A percentile compares a stretch with the other conserved stretches of the same genome.
Conservation (phyloP, 208 protist genomes). For the Naegleria gruberi region DNA sequence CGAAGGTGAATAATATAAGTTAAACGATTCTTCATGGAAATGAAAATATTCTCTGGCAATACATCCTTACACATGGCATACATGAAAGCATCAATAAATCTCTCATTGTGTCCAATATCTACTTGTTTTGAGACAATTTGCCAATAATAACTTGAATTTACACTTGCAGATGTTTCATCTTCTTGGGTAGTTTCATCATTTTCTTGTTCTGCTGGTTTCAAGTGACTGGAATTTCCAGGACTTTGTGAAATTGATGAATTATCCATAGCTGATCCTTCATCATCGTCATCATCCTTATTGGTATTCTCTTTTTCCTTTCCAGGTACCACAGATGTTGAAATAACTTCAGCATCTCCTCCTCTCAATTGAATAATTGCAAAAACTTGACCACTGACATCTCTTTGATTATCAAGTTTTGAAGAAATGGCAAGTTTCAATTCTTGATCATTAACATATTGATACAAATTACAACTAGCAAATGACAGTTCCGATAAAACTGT, state of each 20-base stretch:
- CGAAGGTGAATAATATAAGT: neutral
- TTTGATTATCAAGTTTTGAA: neutral
- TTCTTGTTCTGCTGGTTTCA: neutral
- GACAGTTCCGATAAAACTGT: neutral
- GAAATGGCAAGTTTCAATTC: neutral
- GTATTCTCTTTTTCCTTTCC: neutral
- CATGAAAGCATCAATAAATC: neutral
- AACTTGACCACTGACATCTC: neutral
- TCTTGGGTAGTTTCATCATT: neutral
- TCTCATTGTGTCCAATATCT: neutral
- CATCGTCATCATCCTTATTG: neutral
- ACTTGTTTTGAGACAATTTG: neutral
- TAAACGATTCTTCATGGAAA: neutral
- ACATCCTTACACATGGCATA: neutral
- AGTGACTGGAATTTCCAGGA: neutral
- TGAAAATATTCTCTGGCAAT: neutral
- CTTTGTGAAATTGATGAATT: neutral
- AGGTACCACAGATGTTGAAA: neutral
- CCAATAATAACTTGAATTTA: neutral
- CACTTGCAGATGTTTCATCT: neutral
- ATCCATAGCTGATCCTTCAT: neutral
- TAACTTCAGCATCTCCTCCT: neutral
- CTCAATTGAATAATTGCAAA: neutral
- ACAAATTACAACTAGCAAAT: neutral
- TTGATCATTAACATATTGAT: neutral